Evolutionary conservation across 441 rosid species (phyloP).

Genomic region (Gossypium lobatum): DNA sequence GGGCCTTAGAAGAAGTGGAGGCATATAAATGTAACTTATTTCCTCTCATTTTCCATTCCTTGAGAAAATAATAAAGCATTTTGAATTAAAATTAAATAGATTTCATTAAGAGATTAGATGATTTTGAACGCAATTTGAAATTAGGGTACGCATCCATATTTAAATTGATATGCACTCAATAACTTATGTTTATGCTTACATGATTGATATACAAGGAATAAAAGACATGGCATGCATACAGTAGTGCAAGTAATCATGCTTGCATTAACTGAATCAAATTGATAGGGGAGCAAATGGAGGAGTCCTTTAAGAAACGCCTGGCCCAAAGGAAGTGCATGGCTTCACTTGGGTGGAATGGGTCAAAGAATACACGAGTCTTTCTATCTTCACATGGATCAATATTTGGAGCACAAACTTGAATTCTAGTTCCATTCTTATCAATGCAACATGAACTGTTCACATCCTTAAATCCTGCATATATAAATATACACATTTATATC

Average conservation of each 20-base stretch:
- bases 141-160: too few species aligned
- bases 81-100: too few species aligned
- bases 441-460: constrained; percentile 4
- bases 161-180: too few species aligned
- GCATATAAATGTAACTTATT: too few species aligned
- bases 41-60: too few species aligned
- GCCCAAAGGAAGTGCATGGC: constrained; percentile 6
- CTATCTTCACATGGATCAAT: constrained; percentile 8
- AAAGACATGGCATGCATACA: too few species aligned
- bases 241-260: neutral
- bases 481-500: neutral
- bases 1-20: too few species aligned
- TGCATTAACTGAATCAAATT: constrained; percentile 4
- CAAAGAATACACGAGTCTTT: constrained; percentile 1
- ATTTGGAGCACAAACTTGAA: neutral
- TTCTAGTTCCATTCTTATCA: neutral
- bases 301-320: constrained; percentile 11
- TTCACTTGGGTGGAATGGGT: constrained; percentile 13
- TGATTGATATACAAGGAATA: too few species aligned
- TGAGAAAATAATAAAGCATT: too few species aligned
- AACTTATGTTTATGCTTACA: too few species aligned
- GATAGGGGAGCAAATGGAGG: constrained; percentile 8
- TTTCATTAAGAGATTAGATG: too few species aligned
- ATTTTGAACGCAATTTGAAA: too few species aligned
- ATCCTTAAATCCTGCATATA: neutral